phyloP scores from a whole-genome alignment of 257 asterid genomes.

The Solanum verrucosum region DNA sequence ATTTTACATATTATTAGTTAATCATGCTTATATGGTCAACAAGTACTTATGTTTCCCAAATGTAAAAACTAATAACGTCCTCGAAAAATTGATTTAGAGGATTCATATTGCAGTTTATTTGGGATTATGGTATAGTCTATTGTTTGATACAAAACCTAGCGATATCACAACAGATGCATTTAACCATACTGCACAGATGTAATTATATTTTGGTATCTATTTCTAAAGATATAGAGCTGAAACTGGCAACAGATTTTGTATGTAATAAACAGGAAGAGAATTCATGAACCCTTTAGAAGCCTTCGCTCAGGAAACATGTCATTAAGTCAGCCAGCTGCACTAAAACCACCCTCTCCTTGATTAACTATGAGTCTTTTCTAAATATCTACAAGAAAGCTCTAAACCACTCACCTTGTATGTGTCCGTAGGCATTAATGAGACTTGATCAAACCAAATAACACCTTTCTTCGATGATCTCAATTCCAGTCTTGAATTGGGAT shows the following conservation, averaged over 20 bases:
- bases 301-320: neutral
- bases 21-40: neutral
- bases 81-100: neutral
- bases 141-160: neutral
- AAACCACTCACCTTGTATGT: slow-evolving; percentile 58
- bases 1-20: neutral
- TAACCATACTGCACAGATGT: neutral
- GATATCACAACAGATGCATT: neutral
- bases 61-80: neutral
- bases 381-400: neutral
- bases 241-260: neutral
- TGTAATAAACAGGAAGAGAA: neutral
- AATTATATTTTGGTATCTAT: neutral
- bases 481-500: slow-evolving; percentile 72
- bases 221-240: neutral
- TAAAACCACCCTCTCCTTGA: neutral
- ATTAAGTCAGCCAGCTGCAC: neutral
- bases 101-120: neutral
- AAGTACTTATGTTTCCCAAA: neutral
- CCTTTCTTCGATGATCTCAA: slow-evolving; percentile 65
- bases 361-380: neutral
- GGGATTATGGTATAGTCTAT: neutral
- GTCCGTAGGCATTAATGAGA: slow-evolving; percentile 86
- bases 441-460: slow-evolving; percentile 93
- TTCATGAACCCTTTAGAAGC: neutral